Percentiles rank a stretch among this genome's conserved stretches.
These are phyloP conservation scores for Mycena latifolia DNA, from an alignment of 768 basidiomycete species.

Conservation along the genomic window DNA sequence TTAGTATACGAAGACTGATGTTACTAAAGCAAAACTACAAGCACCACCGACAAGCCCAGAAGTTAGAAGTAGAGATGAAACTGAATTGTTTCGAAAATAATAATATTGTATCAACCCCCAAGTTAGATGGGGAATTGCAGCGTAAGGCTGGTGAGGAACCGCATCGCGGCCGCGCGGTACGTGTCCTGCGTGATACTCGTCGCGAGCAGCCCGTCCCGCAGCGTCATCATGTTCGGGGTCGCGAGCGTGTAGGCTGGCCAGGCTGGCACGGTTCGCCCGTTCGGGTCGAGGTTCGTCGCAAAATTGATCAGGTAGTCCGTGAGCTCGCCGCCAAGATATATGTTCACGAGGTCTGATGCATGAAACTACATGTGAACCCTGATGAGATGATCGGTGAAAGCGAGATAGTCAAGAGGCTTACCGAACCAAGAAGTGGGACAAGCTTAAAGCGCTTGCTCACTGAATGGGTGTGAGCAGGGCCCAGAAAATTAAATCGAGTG, in stretches of 20 bases:
- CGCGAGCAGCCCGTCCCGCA: too few species aligned
- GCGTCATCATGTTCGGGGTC: constrained; percentile 52
- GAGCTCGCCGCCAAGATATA: constrained; percentile 56
- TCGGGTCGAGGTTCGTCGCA: constrained; percentile 61
- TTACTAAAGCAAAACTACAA: too few species aligned
- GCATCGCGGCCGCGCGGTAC: too few species aligned
- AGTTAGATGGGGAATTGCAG: too few species aligned
- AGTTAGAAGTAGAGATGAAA: too few species aligned
- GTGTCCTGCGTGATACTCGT: too few species aligned
- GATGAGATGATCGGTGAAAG: background rate
- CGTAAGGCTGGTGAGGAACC: too few species aligned
- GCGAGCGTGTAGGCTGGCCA: constrained; percentile 59
- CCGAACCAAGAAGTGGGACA: constrained; percentile 57
- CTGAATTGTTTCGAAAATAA: too few species aligned
- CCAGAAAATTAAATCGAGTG: background rate
- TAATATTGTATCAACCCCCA: too few species aligned
- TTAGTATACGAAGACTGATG: too few species aligned
- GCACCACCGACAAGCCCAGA: too few species aligned
- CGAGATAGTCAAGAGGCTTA: constrained; percentile 38
- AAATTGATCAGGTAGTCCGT: too few species aligned
- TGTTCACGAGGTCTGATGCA: constrained; percentile 54
- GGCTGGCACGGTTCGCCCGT: constrained; percentile 47
- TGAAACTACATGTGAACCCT: constrained; percentile 52
- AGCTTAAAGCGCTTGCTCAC: constrained; percentile 59
- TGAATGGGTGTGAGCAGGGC: constrained; percentile 26